Evolutionary conservation across 495 filamentous ascomycete genomes (phyloP).

Genomic region (Tricharina praecox): DNA sequence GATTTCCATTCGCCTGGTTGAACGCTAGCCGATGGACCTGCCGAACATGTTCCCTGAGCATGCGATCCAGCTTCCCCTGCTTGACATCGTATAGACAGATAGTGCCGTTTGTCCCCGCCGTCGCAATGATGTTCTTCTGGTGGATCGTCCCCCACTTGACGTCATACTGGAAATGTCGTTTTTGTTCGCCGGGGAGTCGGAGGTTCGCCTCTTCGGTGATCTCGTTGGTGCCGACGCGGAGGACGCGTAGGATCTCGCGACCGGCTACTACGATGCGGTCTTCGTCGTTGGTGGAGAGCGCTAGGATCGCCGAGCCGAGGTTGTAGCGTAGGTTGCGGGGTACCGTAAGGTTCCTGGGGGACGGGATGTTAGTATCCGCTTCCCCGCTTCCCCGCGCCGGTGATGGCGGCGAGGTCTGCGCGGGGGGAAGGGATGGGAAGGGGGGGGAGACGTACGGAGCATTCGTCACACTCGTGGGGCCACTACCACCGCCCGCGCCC

Average conservation of each 20-base stretch:
- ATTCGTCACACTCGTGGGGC: not conserved
- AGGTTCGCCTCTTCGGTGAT: conserved; percentile 17
- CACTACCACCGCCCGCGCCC: conserved; percentile 4
- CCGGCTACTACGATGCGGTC: conserved; percentile 21
- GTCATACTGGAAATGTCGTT: conserved; percentile 34
- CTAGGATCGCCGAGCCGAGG: conserved; percentile 16
- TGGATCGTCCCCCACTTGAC: conserved; percentile 47
- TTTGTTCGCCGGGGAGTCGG: conserved; percentile 17
- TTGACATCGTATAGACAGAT: conserved; percentile 43
- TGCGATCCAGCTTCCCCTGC: conserved; percentile 15
- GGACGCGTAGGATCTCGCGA: conserved; percentile 17
- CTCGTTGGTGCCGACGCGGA: conserved; percentile 14
- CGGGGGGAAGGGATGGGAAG: not conserved
- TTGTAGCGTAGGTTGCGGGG: conserved; percentile 17
- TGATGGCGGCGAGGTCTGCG: not conserved
- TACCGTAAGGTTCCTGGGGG: not conserved
- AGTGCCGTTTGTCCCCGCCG: conserved; percentile 54
- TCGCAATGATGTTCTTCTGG: conserved; percentile 45
- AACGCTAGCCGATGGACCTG: conserved; percentile 86
- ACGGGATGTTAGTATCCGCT: no score
- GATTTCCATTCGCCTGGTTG: conserved; percentile 61
- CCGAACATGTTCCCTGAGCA: conserved; percentile 52
- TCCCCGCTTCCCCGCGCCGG: not conserved
- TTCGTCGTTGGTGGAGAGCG: conserved; percentile 19
- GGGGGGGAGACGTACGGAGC: conserved; percentile 2